Evolutionary conservation across 768 basidiomycete genomes (phyloP).

Genomic region (Collybia mongolica): DNA sequence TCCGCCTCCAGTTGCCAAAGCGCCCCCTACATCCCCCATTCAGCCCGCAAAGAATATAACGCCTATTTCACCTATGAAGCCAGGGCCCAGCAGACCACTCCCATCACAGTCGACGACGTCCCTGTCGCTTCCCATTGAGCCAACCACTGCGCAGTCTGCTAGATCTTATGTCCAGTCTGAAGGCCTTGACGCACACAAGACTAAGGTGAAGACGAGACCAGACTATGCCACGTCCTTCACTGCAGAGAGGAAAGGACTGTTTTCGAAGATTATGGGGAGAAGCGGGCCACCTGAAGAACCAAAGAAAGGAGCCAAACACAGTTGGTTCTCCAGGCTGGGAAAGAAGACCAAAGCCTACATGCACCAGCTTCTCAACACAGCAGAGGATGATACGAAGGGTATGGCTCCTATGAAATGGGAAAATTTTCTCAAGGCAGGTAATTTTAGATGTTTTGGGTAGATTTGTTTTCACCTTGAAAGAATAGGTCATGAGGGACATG

Average conservation of each 20-base stretch:
- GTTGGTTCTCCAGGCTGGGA: slow-evolving; percentile 55
- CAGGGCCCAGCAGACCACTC: slow-evolving; percentile 19
- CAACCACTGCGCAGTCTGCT: slow-evolving; percentile 62
- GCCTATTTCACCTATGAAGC: slow-evolving; percentile 13
- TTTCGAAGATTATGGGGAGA: slow-evolving; percentile 43
- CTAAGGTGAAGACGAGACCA: slow-evolving; percentile 70
- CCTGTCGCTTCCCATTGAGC: slow-evolving; percentile 39
- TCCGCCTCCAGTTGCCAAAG: slow-evolving; percentile 12
- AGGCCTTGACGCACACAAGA: slow-evolving; percentile 47
- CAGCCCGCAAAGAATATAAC: slow-evolving; percentile 19
- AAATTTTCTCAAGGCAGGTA: slow-evolving; percentile 63
- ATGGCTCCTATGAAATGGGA: slow-evolving; percentile 75
- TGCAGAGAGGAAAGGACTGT: slow-evolving; percentile 44
- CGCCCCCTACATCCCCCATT: slow-evolving; percentile 13
- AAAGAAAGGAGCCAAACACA: slow-evolving; percentile 44
- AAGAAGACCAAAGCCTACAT: slow-evolving; percentile 60
- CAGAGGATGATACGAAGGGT: slow-evolving; percentile 55
- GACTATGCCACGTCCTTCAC: slow-evolving; percentile 51
- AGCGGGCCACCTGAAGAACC: slow-evolving; percentile 36
- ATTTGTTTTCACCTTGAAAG: neutral
- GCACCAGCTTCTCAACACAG: slow-evolving; percentile 62
- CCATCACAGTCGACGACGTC: slow-evolving; percentile 29
- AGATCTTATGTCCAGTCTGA: slow-evolving; percentile 64
- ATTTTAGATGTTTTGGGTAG: neutral
- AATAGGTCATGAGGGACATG: slow-evolving; percentile 74